Conservation (phyloP, 306 rosid species). For the Trifolium pratense region DNA sequence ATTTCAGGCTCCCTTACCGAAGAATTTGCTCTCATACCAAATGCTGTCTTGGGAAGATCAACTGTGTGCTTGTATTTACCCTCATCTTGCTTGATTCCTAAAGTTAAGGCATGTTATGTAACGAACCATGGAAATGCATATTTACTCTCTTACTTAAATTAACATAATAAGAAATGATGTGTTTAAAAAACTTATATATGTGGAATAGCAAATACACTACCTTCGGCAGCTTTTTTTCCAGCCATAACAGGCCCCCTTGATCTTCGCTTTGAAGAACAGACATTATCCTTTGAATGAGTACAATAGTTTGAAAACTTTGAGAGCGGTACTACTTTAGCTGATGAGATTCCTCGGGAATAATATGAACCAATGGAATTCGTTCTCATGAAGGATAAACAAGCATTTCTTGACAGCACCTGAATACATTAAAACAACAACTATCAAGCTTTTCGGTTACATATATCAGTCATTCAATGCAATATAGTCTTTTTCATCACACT, state of each 20-base stretch:
- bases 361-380: slow-evolving; percentile 53
- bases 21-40: slow-evolving; percentile 94
- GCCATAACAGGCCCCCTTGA: slow-evolving; percentile 93
- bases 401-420: slow-evolving; percentile 68
- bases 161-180: slow-evolving; percentile 26
- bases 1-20: slow-evolving; percentile 85
- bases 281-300: slow-evolving; percentile 53
- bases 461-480: no score
- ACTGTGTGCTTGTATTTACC: slow-evolving; percentile 96
- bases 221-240: slow-evolving; percentile 80
- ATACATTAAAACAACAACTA: slow-evolving; percentile 25
- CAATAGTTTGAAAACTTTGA: slow-evolving; percentile 49
- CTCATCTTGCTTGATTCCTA: slow-evolving; percentile 80
- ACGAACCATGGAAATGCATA: slow-evolving; percentile 31
- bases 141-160: slow-evolving; percentile 34
- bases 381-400: slow-evolving; percentile 58
- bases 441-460: not conserved
- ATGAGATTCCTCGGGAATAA: slow-evolving; percentile 55
- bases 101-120: slow-evolving; percentile 43
- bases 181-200: no score
- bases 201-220: slow-evolving; percentile 45
- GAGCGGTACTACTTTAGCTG: slow-evolving; percentile 51
- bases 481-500: not conserved
- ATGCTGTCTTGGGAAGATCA: slow-evolving; percentile 92
- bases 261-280: slow-evolving; percentile 77